Evolutionary conservation across 2,329 filamentous ascomycete species (phyloP).

Genomic region (Paecilomyces sp.): DNA sequence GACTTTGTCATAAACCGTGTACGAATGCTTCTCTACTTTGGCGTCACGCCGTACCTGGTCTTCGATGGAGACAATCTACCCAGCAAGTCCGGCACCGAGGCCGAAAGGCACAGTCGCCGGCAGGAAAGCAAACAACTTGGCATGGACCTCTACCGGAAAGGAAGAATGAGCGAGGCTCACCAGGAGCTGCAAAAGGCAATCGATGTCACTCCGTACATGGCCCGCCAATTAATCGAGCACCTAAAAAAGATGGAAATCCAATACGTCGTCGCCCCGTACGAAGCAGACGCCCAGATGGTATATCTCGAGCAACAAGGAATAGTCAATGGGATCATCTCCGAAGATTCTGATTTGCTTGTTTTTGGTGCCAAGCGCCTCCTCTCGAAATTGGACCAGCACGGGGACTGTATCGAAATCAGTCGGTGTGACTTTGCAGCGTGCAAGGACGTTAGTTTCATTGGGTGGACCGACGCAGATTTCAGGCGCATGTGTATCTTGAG

Average conservation of each 20-base stretch:
- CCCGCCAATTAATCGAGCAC: slow-evolving; percentile 81
- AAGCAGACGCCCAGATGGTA: slow-evolving; percentile 93
- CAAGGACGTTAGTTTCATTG: slow-evolving; percentile 78
- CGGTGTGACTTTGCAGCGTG: slow-evolving; percentile 83
- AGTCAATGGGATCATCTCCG: slow-evolving; percentile 82
- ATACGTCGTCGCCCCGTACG: slow-evolving; percentile 93
- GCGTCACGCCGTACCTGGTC: slow-evolving; percentile 86
- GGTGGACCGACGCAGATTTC: slow-evolving; percentile 89
- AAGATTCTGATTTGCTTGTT: slow-evolving; percentile 92
- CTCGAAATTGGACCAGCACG: slow-evolving; percentile 91
- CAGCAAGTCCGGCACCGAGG: slow-evolving; percentile 84
- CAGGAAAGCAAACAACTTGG: slow-evolving; percentile 70
- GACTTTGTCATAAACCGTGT: slow-evolving; percentile 86
- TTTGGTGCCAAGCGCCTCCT: slow-evolving; percentile 87
- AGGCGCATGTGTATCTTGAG: slow-evolving; percentile 93
- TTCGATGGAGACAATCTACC: slow-evolving; percentile 95
- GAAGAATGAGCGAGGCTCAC: slow-evolving; percentile 72
- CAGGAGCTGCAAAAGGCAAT: slow-evolving; percentile 89
- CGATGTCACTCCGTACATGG: slow-evolving; percentile 95
- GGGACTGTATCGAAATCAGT: slow-evolving; percentile 86
- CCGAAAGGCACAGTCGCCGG: slow-evolving; percentile 64
- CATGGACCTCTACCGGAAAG: slow-evolving; percentile 71
- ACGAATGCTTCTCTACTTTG: slow-evolving; percentile 88
- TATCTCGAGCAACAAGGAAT: slow-evolving; percentile 84
- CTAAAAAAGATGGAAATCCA: slow-evolving; percentile 72